Conservation (phyloP, 345 rosid species). For the Euphorbia lathyris region DNA sequence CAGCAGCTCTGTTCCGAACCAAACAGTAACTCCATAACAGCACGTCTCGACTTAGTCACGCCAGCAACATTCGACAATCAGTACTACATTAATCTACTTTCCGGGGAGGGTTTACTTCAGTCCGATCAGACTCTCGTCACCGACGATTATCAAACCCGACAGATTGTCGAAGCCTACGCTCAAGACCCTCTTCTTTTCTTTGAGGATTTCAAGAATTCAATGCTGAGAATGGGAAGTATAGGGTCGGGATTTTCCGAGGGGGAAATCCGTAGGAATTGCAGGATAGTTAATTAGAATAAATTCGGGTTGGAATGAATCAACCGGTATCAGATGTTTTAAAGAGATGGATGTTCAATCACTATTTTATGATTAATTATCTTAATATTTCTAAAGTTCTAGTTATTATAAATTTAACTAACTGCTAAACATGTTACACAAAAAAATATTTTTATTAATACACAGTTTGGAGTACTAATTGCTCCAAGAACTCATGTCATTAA, state of each 20-base stretch:
- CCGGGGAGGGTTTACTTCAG: slow-evolving; percentile 73
- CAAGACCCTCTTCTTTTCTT: slow-evolving; percentile 51
- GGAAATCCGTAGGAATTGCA: slow-evolving; percentile 49
- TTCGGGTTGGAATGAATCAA: too few species aligned
- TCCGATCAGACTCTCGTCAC: slow-evolving; percentile 68
- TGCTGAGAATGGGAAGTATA: slow-evolving; percentile 65
- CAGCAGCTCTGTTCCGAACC: slow-evolving; percentile 55
- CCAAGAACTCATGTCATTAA: background rate
- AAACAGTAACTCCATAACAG: slow-evolving; percentile 27
- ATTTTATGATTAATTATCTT: too few species aligned
- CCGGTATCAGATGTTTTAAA: background rate
- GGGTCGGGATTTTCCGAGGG: slow-evolving; percentile 30
- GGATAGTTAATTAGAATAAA: slow-evolving; percentile 33
- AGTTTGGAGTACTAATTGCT: slow-evolving; percentile 12
- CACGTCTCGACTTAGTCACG: slow-evolving; percentile 64
- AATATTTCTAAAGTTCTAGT: background rate
- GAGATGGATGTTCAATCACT: background rate
- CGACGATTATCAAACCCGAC: slow-evolving; percentile 44
- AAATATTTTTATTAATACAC: slow-evolving; percentile 6
- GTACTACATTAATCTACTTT: slow-evolving; percentile 66
- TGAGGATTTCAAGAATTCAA: slow-evolving; percentile 57
- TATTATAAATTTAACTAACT: background rate
- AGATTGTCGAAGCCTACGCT: slow-evolving; percentile 50
- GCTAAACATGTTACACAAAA: background rate
- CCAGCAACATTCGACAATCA: slow-evolving; percentile 84